phyloP scores from a whole-genome alignment of 2,329 filamentous ascomycete species.

The Chalaropsis thielavioides region DNA sequence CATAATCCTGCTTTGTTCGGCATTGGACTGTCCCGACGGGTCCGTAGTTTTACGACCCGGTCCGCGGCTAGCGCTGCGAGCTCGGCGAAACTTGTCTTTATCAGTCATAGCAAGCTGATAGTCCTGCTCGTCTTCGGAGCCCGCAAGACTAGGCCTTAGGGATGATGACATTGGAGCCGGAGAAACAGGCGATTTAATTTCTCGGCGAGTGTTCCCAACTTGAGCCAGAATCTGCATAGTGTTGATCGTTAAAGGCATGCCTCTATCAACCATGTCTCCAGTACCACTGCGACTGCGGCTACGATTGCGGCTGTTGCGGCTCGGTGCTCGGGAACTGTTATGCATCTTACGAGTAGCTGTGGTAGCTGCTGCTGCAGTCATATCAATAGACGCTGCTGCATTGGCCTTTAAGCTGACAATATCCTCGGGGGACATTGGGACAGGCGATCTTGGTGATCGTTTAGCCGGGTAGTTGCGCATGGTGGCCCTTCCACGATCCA shows the following conservation, averaged over 20 bases:
- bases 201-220: background rate
- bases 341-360: conserved; percentile 17
- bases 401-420: conserved; percentile 40
- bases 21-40: conserved; percentile 19
- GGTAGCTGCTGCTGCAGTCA: background rate
- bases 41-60: conserved; percentile 22
- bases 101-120: conserved; percentile 38
- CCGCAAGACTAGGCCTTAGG: conserved; percentile 34
- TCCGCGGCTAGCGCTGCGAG: conserved; percentile 35
- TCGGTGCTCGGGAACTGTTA: conserved; percentile 30
- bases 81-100: conserved; percentile 42
- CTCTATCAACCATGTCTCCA: conserved; percentile 1
- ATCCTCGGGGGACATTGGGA: conserved; percentile 90
- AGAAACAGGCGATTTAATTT: conserved; percentile 10
- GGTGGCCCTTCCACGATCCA: conserved; percentile 53
- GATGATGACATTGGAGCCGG: conserved; percentile 42
- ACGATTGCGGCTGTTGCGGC: conserved; percentile 25
- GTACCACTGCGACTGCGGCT: conserved; percentile 23
- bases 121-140: conserved; percentile 53
- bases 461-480: conserved; percentile 58
- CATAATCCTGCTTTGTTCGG: background rate
- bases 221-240: conserved; percentile 24
- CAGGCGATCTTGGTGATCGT: conserved; percentile 76
- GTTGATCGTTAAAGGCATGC: conserved; percentile 50
- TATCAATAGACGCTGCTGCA: conserved; percentile 19